phyloP scores from a whole-genome alignment of 495 filamentous ascomycete genomes.

The Bacidia gigantensis region DNA sequence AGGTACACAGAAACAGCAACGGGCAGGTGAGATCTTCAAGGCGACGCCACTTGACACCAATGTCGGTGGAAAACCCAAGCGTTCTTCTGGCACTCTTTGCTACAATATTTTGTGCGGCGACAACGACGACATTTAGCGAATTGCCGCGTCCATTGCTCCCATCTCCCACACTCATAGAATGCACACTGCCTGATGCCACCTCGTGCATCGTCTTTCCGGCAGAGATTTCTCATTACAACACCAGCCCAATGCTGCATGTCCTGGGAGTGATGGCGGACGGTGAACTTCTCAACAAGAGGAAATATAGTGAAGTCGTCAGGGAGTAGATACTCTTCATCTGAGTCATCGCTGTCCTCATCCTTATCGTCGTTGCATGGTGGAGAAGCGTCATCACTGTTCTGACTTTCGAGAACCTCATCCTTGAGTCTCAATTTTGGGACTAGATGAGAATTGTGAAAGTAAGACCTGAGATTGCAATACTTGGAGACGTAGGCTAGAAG shows the following conservation, averaged over 20 bases:
- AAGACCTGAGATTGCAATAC: conserved; percentile 88
- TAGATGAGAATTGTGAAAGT: conserved; percentile 89
- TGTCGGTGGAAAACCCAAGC: conserved; percentile 96
- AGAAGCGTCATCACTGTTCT: background rate
- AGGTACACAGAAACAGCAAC: conserved; percentile 7
- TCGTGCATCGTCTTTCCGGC: conserved; percentile 87
- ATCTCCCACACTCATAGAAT: conserved; percentile 93
- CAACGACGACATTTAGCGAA: conserved; percentile 97
- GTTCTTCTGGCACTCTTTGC: conserved; percentile 98
- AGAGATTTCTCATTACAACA: conserved; percentile 96
- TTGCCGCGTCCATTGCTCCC: conserved; percentile 90
- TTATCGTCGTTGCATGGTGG: conserved; percentile 28
- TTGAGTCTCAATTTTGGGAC: conserved; percentile 87
- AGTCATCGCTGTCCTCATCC: conserved; percentile 38
- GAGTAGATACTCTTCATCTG: conserved; percentile 79
- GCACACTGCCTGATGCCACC: conserved; percentile 95
- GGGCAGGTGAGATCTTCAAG: no score
- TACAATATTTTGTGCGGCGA: conserved; percentile 97
- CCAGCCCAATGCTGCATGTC: conserved; percentile 99
- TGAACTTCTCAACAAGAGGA: conserved; percentile 95
- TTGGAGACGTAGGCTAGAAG: conserved; percentile 95
- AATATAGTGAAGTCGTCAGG: conserved; percentile 97
- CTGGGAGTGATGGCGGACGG: conserved; percentile 78
- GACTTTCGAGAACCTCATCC: conserved; percentile 63
- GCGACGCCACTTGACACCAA: conserved; percentile 79